phyloP scores from a whole-genome alignment of 1,284 basidiomycete genomes.

The Pulchroboletus neoregius region DNA sequence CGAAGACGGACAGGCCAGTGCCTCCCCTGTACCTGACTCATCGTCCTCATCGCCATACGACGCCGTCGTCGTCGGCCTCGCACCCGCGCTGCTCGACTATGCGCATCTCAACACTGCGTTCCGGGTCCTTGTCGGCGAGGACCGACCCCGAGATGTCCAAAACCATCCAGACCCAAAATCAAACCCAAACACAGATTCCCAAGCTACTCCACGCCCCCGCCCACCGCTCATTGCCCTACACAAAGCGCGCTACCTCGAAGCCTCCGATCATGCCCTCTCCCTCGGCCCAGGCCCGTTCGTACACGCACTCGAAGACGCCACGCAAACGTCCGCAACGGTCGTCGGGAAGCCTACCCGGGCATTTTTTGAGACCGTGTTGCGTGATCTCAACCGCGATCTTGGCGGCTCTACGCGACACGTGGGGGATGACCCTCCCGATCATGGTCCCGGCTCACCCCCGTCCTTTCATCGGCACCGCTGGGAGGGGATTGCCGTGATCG shows the following conservation, averaged over 20 bases:
- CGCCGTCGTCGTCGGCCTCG: conserved; percentile 64
- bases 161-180: not conserved
- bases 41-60: conserved; percentile 38
- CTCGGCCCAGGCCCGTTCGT: conserved; percentile 73
- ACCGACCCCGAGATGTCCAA: conserved; percentile 1
- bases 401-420: not conserved
- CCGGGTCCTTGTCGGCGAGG: conserved; percentile 47
- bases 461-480: not conserved
- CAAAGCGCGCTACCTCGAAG: conserved; percentile 47
- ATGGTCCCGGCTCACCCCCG: not conserved
- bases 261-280: conserved; percentile 47
- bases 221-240: conserved; percentile 54
- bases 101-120: conserved; percentile 61
- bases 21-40: not conserved
- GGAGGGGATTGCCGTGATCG: conserved; percentile 54
- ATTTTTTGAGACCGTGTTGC: conserved; percentile 60
- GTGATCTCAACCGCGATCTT: conserved; percentile 37
- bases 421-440: not conserved
- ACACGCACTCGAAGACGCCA: conserved; percentile 55
- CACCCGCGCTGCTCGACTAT: conserved; percentile 54
- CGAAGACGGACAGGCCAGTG: not conserved
- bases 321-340: conserved; percentile 46
- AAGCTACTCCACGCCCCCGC: not conserved
- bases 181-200: not conserved
- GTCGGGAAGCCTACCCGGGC: conserved; percentile 61